A percentile compares a stretch with the other conserved stretches of the same genome.
Evolutionary conservation across 768 basidiomycete species (phyloP).

Genomic region (Psilocybe cubensis): DNA sequence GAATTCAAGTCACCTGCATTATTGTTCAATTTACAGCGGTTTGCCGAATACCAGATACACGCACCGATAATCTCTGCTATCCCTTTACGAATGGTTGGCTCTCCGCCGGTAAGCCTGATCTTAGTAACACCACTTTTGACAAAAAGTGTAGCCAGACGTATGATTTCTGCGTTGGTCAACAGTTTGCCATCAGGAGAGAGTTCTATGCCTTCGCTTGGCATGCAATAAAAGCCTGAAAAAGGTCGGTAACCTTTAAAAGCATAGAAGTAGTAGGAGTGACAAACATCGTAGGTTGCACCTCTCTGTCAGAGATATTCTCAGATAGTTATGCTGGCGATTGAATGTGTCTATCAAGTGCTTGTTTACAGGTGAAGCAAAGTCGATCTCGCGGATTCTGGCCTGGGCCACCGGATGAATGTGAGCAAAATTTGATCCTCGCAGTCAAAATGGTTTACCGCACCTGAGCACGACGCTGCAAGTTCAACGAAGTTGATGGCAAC

Average conservation of each 20-base stretch:
- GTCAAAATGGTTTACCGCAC: neutral
- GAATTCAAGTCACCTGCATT: conserved; percentile 59
- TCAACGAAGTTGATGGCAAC: neutral
- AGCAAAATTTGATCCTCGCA: neutral
- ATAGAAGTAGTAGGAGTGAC: conserved; percentile 10
- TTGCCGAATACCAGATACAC: conserved; percentile 15
- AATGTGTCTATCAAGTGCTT: conserved; percentile 68
- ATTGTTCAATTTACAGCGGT: neutral
- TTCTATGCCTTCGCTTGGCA: conserved; percentile 82
- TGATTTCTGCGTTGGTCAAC: conserved; percentile 75
- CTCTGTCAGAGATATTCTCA: conserved; percentile 89
- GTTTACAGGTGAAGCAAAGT: conserved; percentile 49
- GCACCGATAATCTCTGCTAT: conserved; percentile 70
- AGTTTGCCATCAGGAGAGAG: conserved; percentile 71
- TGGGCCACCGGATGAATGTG: conserved; percentile 24
- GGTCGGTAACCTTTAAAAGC: neutral
- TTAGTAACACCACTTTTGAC: conserved; percentile 84
- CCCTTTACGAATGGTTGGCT: conserved; percentile 83
- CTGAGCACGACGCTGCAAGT: conserved; percentile 5
- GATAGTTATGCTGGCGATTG: conserved; percentile 75
- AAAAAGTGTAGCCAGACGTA: conserved; percentile 76
- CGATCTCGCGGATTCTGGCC: conserved; percentile 61
- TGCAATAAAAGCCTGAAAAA: conserved; percentile 82
- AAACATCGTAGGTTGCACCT: conserved; percentile 86
- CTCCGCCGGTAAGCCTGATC: conserved; percentile 87